Evolutionary conservation across 2,329 filamentous ascomycete species (phyloP).

Genomic region (Emericellopsis cladophorae): DNA sequence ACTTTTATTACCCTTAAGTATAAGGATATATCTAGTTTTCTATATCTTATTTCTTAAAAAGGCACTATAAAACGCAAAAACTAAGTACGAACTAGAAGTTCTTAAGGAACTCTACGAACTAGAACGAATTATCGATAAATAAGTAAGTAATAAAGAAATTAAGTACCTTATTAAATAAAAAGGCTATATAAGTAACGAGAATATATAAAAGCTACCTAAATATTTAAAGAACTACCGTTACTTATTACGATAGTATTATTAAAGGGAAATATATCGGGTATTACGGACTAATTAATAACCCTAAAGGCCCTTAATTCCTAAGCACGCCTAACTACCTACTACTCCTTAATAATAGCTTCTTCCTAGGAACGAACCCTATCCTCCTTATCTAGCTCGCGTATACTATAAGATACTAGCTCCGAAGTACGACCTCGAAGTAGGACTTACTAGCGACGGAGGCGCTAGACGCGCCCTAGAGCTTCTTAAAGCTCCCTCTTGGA

Average conservation of each 20-base stretch:
- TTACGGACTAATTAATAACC: too few relatives aligned
- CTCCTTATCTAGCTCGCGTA: too few relatives aligned
- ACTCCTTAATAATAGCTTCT: too few relatives aligned
- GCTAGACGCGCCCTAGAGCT: too few relatives aligned
- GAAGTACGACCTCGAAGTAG: too few relatives aligned
- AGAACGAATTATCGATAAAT: conserved; percentile 5
- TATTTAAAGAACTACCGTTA: conserved; percentile 4
- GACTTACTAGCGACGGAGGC: too few relatives aligned
- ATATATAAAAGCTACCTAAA: conserved; percentile 8
- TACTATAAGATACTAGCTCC: too few relatives aligned
- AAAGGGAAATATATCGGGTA: too few relatives aligned
- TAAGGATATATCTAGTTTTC: conserved; percentile 7
- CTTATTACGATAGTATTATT: not conserved
- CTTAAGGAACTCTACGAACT: conserved; percentile 5
- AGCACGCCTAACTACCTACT: too few relatives aligned
- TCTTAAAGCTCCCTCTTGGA: not conserved
- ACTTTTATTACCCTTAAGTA: conserved; percentile 4
- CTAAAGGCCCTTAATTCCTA: too few relatives aligned
- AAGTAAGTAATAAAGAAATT: conserved; percentile 3
- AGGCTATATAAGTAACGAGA: conserved; percentile 6
- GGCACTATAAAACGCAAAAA: conserved; percentile 3
- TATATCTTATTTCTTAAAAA: conserved; percentile 9
- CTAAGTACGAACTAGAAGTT: conserved; percentile 3
- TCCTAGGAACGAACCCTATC: too few relatives aligned
- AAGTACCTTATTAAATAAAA: conserved; percentile 8